A percentile compares a stretch with the other conserved stretches of the same genome.
Conservation (phyloP, 805 yeast species). For the Wickerhamomyces ciferrii region DNA sequence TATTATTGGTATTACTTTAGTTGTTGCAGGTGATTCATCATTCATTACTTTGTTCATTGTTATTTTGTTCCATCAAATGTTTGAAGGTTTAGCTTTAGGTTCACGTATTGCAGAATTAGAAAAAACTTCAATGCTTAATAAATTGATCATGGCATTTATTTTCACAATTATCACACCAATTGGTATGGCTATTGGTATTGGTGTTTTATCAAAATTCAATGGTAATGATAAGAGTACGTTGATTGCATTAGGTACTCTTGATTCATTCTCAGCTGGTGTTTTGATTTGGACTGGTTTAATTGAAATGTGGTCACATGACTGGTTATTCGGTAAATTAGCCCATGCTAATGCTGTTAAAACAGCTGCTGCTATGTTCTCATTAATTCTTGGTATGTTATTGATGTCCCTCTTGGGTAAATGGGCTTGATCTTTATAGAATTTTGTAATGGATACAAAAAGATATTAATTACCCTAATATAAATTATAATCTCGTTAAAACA, state of each 20-base stretch:
- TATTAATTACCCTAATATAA: too few relatives aligned
- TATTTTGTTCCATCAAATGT: constrained; percentile 64
- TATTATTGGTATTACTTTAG: constrained; percentile 70
- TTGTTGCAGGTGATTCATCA: constrained; percentile 64
- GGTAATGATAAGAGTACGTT: constrained; percentile 52
- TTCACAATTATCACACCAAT: constrained; percentile 62
- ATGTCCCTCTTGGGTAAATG: constrained; percentile 74
- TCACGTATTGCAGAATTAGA: constrained; percentile 54
- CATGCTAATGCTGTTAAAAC: constrained; percentile 41
- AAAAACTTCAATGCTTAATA: constrained; percentile 32
- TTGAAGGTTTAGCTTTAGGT: constrained; percentile 85
- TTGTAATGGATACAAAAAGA: too few relatives aligned
- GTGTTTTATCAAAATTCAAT: constrained; percentile 55
- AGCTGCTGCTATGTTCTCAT: constrained; percentile 39
- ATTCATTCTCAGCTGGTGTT: constrained; percentile 71
- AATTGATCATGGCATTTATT: constrained; percentile 44
- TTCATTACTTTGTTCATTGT: constrained; percentile 65
- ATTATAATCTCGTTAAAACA: too few relatives aligned
- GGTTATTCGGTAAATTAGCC: constrained; percentile 51
- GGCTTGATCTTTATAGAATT: constrained; percentile 34
- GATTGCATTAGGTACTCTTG: constrained; percentile 64
- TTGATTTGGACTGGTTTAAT: constrained; percentile 70
- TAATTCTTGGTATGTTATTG: constrained; percentile 57
- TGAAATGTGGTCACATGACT: constrained; percentile 72
- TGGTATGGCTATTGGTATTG: constrained; percentile 73